These are phyloP conservation scores for Kodamaea plutei DNA, from an alignment of 1,139 yeast species.

Conservation along the genomic window DNA sequence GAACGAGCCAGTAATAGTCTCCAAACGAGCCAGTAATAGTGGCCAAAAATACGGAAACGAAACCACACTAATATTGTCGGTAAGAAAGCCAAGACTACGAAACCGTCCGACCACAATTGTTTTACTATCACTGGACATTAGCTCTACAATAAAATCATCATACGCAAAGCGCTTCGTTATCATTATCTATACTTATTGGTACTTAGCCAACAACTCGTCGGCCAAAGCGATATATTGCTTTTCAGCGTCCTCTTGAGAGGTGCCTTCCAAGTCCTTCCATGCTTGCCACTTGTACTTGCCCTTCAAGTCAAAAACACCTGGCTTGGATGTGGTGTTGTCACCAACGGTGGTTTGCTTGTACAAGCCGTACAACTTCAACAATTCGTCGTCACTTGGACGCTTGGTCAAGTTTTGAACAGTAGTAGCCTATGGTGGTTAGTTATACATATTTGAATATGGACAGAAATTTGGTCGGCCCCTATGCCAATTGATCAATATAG, in stretches of 20 bases:
- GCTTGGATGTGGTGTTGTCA: conserved; percentile 79
- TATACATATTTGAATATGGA: no score
- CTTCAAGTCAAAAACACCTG: conserved; percentile 87
- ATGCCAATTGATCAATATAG: conserved; percentile 2
- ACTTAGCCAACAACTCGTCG: conserved; percentile 57
- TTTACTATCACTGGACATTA: no score
- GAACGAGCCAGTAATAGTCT: no score
- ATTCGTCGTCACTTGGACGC: conserved; percentile 84
- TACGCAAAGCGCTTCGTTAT: not conserved
- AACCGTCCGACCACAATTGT: no score
- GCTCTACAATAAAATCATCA: no score
- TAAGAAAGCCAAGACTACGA: no score
- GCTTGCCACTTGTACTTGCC: conserved; percentile 98
- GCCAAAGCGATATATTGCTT: conserved; percentile 73
- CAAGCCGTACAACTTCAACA: conserved; percentile 79
- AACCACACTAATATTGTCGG: no score
- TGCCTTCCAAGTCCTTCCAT: conserved; percentile 87
- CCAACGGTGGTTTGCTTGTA: conserved; percentile 97
- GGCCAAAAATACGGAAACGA: no score
- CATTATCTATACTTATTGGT: conserved; percentile 14
- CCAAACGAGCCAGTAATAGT: no score
- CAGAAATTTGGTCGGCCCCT: no score
- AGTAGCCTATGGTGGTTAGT: conserved; percentile 52
- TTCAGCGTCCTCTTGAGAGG: conserved; percentile 88
- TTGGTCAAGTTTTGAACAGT: conserved; percentile 71